Base-by-base conservation (phyloP, 768 basidiomycete genomes). In the Hypholoma fasciculare region DNA sequence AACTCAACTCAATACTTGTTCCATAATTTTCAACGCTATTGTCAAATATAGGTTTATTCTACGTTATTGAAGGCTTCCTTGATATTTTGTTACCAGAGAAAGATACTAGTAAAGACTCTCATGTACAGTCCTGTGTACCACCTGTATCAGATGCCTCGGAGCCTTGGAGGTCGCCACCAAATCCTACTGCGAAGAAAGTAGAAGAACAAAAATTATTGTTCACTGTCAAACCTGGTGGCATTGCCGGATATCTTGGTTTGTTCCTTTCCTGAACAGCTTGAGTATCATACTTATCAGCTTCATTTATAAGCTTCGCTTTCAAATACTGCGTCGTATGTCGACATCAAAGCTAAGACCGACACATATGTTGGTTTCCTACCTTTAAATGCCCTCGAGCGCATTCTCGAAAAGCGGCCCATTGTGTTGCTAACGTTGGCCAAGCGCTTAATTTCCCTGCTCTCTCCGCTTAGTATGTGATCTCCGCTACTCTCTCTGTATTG, bases 281-380 rank as follows among this genome's bases (percentile, higher is more conserved):
- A 19, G 11, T 23, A n/a, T 40, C 34, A 56, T 56, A 56, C 50
- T 62, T 30, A 40, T n/a, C 13, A 12, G 47, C 40, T 23, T 7
- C 39, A 50, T 52, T 19, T 13, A 19, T 7, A 54, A 94, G 92
- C 96, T 16, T 94, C 95, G 0, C 81, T 98, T 3, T 94, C 92
- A 63, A 90, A 88, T 54, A 94, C 90, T 26, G 88, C 94, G 5
- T 96, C 94, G 2, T 99, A 98, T 68, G 96, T 98, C 44, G 94
- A 96, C 70, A 97, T 99, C 69, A 89, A 82, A 62, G 95, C 97
- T 4, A 98, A 98, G 77, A 98, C 96, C 0, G 96, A 99, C 68
- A 90, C 89, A n/a, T 99, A 96, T 66, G 97, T 98, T 61, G 97
- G 97, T 0, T 96, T 96, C 72, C 72, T 99, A 27, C 92, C 97